Evolutionary conservation across 805 yeast species (phyloP), one percentile per base, ranked within the genome.

Genomic region (Cyberlindnera mississippiensis): DNA sequence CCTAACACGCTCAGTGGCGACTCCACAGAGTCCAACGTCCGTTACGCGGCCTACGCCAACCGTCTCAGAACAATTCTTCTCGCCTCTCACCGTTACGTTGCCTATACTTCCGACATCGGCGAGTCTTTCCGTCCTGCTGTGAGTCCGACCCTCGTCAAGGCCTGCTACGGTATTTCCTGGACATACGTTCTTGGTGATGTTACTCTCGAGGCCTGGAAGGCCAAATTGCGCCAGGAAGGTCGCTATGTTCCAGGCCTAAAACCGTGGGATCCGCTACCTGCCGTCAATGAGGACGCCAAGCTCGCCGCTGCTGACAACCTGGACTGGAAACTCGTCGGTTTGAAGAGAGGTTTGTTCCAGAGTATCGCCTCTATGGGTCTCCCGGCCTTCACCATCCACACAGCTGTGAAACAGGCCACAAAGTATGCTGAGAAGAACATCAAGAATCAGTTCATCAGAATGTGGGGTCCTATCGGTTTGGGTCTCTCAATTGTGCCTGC

Each of bases 51-150:
- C 8, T 85, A 85, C 60, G 89, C 90, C 46, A 80, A 80, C 59
- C 66, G 95, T 54, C 57, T 83, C 35, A 68, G 89, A 59, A 83
- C 89, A 8, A 80, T 85, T 45, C 67, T 84, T 36, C 52, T 71
- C 38, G 87, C 93, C 6, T 76, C 90, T 13, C 91, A 83, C 57
- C 66, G 95, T 53, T 86, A 85, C 55, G 86, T 85, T 19, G 95
- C 95, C 1, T 85, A 86, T 62, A 85, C 95, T 2, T 82, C 90
- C 0, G 95, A 85, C 59, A 78, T 85, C 52, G 95, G 95, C 26
- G 95, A 85, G 57, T 82, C 90, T 10, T 86, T 85, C 64, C 71
- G 95, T 40, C 93, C 93, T 1, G 82, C 85, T 10, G 90, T 86
- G 4, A 82, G 79, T 53, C 89, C 90, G 1, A 49, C 52, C 27